phyloP scores from a whole-genome alignment of 768 basidiomycete genomes.

The Chlorophyllum brunneum region DNA sequence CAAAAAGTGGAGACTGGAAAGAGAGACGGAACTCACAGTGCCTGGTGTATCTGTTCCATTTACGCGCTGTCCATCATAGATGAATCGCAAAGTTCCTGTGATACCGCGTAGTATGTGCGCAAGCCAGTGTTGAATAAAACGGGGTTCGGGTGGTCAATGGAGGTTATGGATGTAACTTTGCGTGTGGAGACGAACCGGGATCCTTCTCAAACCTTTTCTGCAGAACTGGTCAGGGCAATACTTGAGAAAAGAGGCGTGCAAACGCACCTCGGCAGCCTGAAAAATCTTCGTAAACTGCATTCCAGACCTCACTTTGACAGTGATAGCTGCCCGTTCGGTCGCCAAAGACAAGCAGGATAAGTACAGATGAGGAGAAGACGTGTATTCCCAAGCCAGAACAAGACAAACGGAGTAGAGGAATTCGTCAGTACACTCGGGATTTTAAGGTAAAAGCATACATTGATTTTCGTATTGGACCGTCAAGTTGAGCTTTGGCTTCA shows the following conservation, averaged over 20 bases:
- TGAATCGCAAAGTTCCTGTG: constrained; percentile 60
- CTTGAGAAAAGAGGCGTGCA: background rate
- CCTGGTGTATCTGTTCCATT: constrained; percentile 47
- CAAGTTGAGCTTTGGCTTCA: constrained; percentile 71
- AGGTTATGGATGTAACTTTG: background rate
- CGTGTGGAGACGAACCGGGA: constrained; percentile 33
- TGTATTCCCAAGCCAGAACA: background rate
- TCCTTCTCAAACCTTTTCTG: constrained; percentile 61
- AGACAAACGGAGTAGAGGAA: background rate
- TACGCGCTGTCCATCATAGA: constrained; percentile 51
- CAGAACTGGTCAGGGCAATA: background rate
- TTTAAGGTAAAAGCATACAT: constrained; percentile 38
- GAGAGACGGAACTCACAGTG: constrained; percentile 32
- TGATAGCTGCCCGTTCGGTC: constrained; percentile 59
- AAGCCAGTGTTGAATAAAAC: no score
- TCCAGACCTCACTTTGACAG: constrained; percentile 61
- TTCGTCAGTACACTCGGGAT: no score
- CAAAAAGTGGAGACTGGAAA: background rate
- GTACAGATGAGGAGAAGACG: background rate
- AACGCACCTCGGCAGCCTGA: constrained; percentile 58
- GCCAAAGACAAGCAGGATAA: background rate
- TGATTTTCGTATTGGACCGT: constrained; percentile 50
- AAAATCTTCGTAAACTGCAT: constrained; percentile 68
- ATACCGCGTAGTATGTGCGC: no score
- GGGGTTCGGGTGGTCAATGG: background rate